Base-by-base conservation (phyloP, 1,284 basidiomycete species). In the Tilletia walkeri region DNA sequence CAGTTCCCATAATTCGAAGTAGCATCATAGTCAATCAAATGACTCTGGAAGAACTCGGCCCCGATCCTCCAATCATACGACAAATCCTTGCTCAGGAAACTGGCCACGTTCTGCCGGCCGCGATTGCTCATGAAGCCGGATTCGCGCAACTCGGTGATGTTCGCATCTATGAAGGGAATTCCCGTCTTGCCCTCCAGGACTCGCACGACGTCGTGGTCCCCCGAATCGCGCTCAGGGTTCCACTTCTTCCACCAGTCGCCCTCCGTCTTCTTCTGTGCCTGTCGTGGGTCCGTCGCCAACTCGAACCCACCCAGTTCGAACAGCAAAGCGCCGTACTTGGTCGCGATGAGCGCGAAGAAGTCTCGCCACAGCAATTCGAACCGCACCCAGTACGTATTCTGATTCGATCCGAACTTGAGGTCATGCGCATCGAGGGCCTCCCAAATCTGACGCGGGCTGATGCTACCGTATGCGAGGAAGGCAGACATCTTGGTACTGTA, bases 291-390 rank as follows among this genome's bases (percentile, higher is more conserved):
- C n/a, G 86, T 84, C 18, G 85, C 81, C 1, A 77, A 79, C 67
- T 86, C 86, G 75, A 85, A 86, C 0, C 86, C 86, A 63, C 82
- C 84, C 3, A 86, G 76, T 67, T 85, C 82, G 78, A 86, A 87
- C 6, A 87, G 78, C 30, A 84, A 74, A 34, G 80, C 71, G 1
- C 84, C 84, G 61, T 78, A 85, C 75, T 85, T 85, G 79, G 85
- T 71, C 4, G 83, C 79, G 63, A 85, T 85, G 67, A 84, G 24
- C 20, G 48, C 65, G 9, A 86, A 70, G 86, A 84, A 80, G 75
- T 88, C 87, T 18, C 88, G 78, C 87, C 87, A 88, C 30, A 88
- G 82, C 12, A 88, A 76, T 78, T 88, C 88, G 75, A 88, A 88
- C 78, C 85, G 82, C 41, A 84, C 82, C 85, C 85, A 86, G 75